A percentile compares a stretch with the other conserved stretches of the same genome.
Evolutionary conservation across 2,329 filamentous ascomycete species (phyloP).

Genomic region (Fusarium setosum): DNA sequence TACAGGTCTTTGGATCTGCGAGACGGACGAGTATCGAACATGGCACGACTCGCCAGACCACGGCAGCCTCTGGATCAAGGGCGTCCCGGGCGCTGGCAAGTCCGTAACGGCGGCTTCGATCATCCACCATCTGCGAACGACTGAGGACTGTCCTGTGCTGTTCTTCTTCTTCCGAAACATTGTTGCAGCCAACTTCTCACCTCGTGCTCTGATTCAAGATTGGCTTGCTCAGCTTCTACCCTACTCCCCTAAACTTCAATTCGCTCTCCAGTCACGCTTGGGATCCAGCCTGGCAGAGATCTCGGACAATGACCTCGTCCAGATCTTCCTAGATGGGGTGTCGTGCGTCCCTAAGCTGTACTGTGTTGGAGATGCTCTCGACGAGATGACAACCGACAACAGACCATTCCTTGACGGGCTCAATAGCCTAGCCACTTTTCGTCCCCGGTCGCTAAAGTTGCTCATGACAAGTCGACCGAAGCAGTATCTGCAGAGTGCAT

Average conservation of each 20-base stretch:
- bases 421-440: slow-evolving; percentile 31
- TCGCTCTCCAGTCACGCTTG: slow-evolving; percentile 26
- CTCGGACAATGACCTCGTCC: slow-evolving; percentile 35
- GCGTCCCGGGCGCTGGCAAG: slow-evolving; percentile 43
- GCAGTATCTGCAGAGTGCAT: slow-evolving; percentile 29
- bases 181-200: slow-evolving; percentile 34
- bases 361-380: slow-evolving; percentile 37
- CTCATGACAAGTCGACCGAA: slow-evolving; percentile 38
- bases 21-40: slow-evolving; percentile 37
- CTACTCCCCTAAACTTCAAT: slow-evolving; percentile 33
- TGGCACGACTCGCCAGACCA: slow-evolving; percentile 38
- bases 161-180: slow-evolving; percentile 43
- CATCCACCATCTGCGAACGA: slow-evolving; percentile 33
- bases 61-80: slow-evolving; percentile 41
- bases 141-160: slow-evolving; percentile 28
- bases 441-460: slow-evolving; percentile 32
- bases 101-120: slow-evolving; percentile 37
- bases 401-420: slow-evolving; percentile 28
- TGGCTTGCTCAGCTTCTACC: slow-evolving; percentile 39
- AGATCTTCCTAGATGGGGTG: slow-evolving; percentile 29
- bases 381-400: slow-evolving; percentile 38
- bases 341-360: slow-evolving; percentile 33
- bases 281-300: slow-evolving; percentile 21
- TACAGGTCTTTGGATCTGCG: slow-evolving; percentile 40
- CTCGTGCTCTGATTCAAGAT: slow-evolving; percentile 36